Evolutionary conservation across 306 rosid species (phyloP).

Genomic region (Acacia confusa): DNA sequence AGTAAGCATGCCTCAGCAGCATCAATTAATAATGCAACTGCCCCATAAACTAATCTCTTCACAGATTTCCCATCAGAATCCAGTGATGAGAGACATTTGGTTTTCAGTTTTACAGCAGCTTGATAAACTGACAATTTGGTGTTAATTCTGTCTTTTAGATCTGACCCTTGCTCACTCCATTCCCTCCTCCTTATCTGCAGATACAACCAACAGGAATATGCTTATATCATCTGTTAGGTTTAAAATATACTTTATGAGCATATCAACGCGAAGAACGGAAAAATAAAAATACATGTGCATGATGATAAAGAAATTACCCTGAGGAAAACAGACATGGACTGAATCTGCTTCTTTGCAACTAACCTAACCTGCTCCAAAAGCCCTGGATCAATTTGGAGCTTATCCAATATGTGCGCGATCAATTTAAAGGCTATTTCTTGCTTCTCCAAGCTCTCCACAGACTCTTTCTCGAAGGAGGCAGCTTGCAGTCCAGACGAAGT

Average conservation of each 20-base stretch:
- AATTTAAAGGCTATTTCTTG: constrained; percentile 85
- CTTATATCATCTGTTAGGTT: constrained; percentile 22
- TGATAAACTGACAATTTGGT: constrained; percentile 73
- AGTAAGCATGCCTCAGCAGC: constrained; percentile 95
- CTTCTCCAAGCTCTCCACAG: constrained; percentile 84
- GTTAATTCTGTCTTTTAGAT: constrained; percentile 81
- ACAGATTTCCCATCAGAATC: constrained; percentile 77
- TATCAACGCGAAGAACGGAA: neutral
- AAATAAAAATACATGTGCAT: neutral
- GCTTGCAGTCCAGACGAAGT: constrained; percentile 64
- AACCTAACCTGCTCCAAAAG: constrained; percentile 79
- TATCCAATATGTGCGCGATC: constrained; percentile 75
- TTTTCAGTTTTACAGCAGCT: constrained; percentile 70
- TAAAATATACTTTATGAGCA: constrained; percentile 19
- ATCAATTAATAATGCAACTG: constrained; percentile 88
- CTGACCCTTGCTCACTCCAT: constrained; percentile 92
- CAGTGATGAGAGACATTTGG: constrained; percentile 64
- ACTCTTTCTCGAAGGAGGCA: constrained; percentile 83
- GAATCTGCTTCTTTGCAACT: constrained; percentile 88
- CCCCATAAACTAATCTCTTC: constrained; percentile 86
- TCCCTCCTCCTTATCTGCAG: constrained; percentile 93
- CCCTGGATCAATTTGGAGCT: constrained; percentile 53
- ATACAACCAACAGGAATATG: constrained; percentile 30
- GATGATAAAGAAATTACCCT: constrained; percentile 50
- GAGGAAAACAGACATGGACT: constrained; percentile 73